Conservation (phyloP, 805 yeast species). For the Cyberlindnera subsufficiens region DNA sequence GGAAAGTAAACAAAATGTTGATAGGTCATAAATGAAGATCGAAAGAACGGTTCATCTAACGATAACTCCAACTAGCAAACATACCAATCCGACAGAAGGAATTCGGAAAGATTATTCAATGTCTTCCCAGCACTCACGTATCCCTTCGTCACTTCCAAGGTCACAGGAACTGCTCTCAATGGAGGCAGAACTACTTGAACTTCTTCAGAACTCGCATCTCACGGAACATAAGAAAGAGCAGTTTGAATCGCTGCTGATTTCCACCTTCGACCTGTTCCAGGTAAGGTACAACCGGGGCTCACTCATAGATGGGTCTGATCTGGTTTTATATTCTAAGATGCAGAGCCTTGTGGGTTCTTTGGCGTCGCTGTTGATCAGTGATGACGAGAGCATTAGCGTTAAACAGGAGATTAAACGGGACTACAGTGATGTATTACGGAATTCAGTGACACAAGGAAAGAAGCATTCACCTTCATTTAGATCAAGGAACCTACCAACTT, state of each 20-base stretch:
- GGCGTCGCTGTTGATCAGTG: conserved; percentile 27
- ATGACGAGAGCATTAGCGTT: conserved; percentile 11
- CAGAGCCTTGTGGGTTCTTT: conserved; percentile 28
- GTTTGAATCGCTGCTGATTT: conserved; percentile 15
- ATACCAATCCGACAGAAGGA: too few relatives aligned
- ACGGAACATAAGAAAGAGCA: conserved; percentile 14
- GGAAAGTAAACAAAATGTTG: background rate
- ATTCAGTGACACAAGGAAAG: too few relatives aligned
- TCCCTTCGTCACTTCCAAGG: conserved; percentile 15
- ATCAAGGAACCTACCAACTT: background rate
- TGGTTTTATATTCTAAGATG: conserved; percentile 25
- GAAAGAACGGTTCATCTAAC: too few relatives aligned
- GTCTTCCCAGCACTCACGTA: background rate
- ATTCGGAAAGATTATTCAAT: background rate
- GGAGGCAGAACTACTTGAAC: conserved; percentile 24
- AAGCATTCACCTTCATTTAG: conserved; percentile 1
- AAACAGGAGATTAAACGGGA: conserved; percentile 4
- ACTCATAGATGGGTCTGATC: conserved; percentile 24
- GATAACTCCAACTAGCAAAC: background rate
- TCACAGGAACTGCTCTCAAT: conserved; percentile 27
- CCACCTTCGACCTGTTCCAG: conserved; percentile 25
- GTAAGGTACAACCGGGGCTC: conserved; percentile 15
- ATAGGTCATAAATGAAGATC: background rate
- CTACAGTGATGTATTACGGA: background rate
- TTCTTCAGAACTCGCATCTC: conserved; percentile 16